Conservation (phyloP, 108 stramenopile genomes). For the Poteriospumella lacustris region DNA sequence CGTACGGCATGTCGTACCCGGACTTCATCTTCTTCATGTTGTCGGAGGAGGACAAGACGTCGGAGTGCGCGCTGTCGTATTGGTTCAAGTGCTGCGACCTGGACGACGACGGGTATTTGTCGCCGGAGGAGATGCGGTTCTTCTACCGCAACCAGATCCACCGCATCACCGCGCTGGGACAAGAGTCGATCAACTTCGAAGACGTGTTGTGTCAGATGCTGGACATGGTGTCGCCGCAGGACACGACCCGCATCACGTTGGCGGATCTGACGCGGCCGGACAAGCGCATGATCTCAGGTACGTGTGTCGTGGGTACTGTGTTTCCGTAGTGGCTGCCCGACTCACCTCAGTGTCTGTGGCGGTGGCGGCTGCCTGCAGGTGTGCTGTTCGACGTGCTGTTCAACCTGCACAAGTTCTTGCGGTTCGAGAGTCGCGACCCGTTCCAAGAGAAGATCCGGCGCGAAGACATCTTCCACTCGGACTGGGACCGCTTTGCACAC, state of each 20-base stretch:
- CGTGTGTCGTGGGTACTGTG: conserved; percentile 35
- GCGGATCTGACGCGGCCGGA: not conserved
- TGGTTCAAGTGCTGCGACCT: conserved; percentile 95
- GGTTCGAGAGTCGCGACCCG: conserved; percentile 93
- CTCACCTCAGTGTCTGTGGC: conserved; percentile 69
- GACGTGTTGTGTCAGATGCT: conserved; percentile 97
- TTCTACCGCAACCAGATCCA: conserved; percentile 77
- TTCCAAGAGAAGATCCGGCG: conserved; percentile 65
- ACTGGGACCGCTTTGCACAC: conserved; percentile 95
- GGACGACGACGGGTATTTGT: conserved; percentile 85
- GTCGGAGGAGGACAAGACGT: conserved; percentile 92
- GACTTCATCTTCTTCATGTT: conserved; percentile 98
- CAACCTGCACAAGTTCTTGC: conserved; percentile 94
- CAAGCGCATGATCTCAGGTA: conserved; percentile 34
- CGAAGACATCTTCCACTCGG: conserved; percentile 88
- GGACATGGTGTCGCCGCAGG: conserved; percentile 77
- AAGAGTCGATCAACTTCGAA: conserved; percentile 88
- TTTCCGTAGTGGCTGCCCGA: conserved; percentile 72
- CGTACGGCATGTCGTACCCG: conserved; percentile 83
- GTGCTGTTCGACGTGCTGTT: conserved; percentile 94
- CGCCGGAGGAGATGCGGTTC: conserved; percentile 87
- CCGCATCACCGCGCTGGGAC: conserved; percentile 92
- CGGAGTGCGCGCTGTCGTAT: conserved; percentile 76
- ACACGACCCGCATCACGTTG: not conserved
- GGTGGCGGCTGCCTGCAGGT: no score